These are phyloP conservation scores for Aspergillus ochraceus DNA, from an alignment of 2,329 filamentous ascomycete genomes.

Conservation along the genomic window DNA sequence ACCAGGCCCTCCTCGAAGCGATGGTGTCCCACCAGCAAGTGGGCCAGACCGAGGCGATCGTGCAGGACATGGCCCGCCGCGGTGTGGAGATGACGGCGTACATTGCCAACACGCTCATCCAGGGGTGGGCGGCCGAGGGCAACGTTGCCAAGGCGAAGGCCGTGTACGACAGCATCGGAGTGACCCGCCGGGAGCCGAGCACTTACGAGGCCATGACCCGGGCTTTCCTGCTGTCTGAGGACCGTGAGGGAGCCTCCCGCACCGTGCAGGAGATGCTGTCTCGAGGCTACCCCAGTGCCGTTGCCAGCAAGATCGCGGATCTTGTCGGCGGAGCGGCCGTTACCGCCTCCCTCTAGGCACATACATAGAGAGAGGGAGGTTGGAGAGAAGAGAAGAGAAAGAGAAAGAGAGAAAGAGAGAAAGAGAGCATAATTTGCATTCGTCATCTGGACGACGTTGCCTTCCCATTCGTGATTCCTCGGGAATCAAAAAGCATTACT, in stretches of 20 bases:
- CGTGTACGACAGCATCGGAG: conserved; percentile 77
- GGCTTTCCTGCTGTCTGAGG: conserved; percentile 81
- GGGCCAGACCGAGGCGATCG: conserved; percentile 69
- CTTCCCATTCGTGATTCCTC: conserved; percentile 9
- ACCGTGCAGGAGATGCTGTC: conserved; percentile 89
- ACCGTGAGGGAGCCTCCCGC: conserved; percentile 70
- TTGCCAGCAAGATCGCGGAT: conserved; percentile 91
- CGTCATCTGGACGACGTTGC: conserved; percentile 8
- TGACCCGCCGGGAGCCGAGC: conserved; percentile 84
- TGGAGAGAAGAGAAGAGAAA: neutral
- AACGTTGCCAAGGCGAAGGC: conserved; percentile 74
- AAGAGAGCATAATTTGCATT: neutral
- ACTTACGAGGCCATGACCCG: conserved; percentile 99
- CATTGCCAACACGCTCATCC: conserved; percentile 96
- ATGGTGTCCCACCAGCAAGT: conserved; percentile 95
- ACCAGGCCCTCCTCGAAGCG: conserved; percentile 94
- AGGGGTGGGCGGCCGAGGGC: conserved; percentile 87
- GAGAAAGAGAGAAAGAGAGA: neutral
- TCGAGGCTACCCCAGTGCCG: conserved; percentile 85
- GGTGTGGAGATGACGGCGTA: conserved; percentile 89
- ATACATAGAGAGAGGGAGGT: neutral
- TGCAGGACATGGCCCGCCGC: conserved; percentile 71
- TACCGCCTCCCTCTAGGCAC: conserved; percentile 24
- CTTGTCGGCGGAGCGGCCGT: conserved; percentile 61
- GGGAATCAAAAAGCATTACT: neutral